phyloP scores from a whole-genome alignment of 2,329 filamentous ascomycete genomes.

The Ceratocystis diversiconidia region DNA sequence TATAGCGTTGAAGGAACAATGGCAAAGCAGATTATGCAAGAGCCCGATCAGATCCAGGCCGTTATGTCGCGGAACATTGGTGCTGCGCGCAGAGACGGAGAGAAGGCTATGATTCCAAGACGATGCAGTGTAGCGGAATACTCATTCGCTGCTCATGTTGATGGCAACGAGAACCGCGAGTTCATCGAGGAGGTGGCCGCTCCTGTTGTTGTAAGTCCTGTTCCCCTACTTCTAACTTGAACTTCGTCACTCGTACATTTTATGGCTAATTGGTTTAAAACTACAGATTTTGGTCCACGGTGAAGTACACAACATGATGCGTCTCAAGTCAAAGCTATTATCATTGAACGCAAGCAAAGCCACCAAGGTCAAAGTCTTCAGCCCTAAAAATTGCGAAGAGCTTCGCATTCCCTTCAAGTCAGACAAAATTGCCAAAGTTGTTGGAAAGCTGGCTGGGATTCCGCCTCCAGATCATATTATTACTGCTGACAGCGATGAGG shows the following conservation, averaged over 20 bases:
- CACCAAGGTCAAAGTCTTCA: conserved; percentile 79
- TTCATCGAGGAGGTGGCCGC: conserved; percentile 92
- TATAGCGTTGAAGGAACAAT: conserved; percentile 98
- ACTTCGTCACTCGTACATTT: not conserved
- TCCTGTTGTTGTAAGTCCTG: conserved; percentile 70
- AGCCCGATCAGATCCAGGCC: conserved; percentile 86
- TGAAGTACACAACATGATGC: conserved; percentile 96
- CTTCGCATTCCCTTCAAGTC: conserved; percentile 88
- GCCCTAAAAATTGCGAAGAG: conserved; percentile 88
- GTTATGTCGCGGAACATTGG: conserved; percentile 68
- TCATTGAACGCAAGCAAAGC: conserved; percentile 76
- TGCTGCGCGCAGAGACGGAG: conserved; percentile 54
- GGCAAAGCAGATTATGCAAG: conserved; percentile 89
- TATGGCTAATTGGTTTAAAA: not conserved
- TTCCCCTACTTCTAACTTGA: not conserved
- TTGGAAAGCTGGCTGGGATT: conserved; percentile 78
- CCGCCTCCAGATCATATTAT: conserved; percentile 43
- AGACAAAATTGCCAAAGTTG: conserved; percentile 91
- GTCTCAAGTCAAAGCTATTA: conserved; percentile 83
- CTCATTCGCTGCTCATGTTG: conserved; percentile 92
- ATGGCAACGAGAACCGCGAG: conserved; percentile 86
- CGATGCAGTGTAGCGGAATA: conserved; percentile 88
- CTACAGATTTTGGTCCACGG: conserved; percentile 66
- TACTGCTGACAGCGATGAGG: conserved; percentile 24
- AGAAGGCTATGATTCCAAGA: conserved; percentile 81